These are phyloP conservation scores for Vaccinium corymbosum DNA, from an alignment of 148 eudicot genomes.

Conservation along the genomic window DNA sequence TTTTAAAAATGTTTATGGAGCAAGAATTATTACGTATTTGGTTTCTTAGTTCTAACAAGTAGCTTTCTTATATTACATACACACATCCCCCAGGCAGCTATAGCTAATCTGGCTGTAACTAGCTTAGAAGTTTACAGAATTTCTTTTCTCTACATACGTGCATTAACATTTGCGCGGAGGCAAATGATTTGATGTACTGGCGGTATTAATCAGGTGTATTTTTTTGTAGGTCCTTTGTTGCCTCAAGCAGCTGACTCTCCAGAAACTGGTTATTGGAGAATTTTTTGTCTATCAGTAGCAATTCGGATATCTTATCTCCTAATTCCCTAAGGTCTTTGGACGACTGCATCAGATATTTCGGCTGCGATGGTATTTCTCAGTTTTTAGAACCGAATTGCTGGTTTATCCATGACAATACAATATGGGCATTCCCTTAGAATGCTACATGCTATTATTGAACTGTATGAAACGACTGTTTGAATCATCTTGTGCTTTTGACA, in stretches of 20 bases:
- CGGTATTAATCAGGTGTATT: not conserved
- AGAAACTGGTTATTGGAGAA: not conserved
- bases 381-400: not conserved
- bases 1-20: not conserved
- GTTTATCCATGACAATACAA: not conserved
- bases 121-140: not conserved
- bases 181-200: not conserved
- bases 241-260: not conserved
- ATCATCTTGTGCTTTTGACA: not conserved
- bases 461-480: not conserved
- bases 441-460: too few species aligned
- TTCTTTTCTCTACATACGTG: not conserved
- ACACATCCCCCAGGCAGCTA: too few species aligned
- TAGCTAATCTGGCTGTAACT: too few species aligned
- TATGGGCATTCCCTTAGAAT: not conserved
- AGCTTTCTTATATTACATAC: not conserved
- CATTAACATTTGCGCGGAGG: not conserved
- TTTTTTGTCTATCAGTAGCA: not conserved
- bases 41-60: not conserved
- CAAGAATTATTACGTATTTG: not conserved
- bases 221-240: conserved; percentile 18
- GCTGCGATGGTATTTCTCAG: conserved; percentile 24
- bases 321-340: not conserved
- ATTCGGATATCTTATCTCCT: not conserved
- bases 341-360: conserved; percentile 1